phyloP scores from a whole-genome alignment of 179 eudicot genomes.

The Beta corolliflora region DNA sequence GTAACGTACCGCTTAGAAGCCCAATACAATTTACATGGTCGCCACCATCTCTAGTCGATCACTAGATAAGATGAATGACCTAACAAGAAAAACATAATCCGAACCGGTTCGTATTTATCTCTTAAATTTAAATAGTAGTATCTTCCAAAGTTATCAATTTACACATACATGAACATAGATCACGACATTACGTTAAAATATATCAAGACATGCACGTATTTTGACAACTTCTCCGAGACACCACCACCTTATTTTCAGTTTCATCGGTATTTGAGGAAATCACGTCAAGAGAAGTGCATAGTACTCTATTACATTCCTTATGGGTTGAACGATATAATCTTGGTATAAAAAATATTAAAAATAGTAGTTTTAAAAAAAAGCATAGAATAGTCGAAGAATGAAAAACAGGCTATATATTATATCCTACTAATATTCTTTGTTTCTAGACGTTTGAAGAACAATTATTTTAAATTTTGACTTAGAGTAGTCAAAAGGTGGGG shows the following conservation, averaged over 20 bases:
- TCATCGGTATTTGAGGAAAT: constrained; percentile 2
- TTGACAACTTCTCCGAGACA: background rate
- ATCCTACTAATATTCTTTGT: constrained; percentile 2
- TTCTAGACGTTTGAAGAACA: background rate
- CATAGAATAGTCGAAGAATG: too few relatives aligned
- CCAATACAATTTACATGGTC: too few relatives aligned
- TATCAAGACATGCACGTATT: constrained; percentile 4
- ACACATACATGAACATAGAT: background rate
- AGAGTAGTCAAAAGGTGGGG: background rate
- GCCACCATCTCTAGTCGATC: too few relatives aligned
- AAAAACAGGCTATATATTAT: too few relatives aligned
- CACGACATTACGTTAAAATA: background rate
- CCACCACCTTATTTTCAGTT: background rate
- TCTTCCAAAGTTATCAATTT: background rate
- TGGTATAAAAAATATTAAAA: too few relatives aligned
- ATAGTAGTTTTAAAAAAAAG: too few relatives aligned
- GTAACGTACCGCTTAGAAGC: too few relatives aligned
- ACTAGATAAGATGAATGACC: background rate
- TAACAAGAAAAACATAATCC: background rate
- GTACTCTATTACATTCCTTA: background rate
- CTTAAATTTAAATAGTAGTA: background rate
- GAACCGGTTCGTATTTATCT: background rate
- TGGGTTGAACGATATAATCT: background rate
- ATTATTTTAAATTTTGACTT: background rate
- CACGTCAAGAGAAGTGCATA: background rate